Evolutionary conservation across 345 rosid genomes (phyloP), one percentile per base, ranked within the genome.

Genomic region (Linum usitatissimum): DNA sequence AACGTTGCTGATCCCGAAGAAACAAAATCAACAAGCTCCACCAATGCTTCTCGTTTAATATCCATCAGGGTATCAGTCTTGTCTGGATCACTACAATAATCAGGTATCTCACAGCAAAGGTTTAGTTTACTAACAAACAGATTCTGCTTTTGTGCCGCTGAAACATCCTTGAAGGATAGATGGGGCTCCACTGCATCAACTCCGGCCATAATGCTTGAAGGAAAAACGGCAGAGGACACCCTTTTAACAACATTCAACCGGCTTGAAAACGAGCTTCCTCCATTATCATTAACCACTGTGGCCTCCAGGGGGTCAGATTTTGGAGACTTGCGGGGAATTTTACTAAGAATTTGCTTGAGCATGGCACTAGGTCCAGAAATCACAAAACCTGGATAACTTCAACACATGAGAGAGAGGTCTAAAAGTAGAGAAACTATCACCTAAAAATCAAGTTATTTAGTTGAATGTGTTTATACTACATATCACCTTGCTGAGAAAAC

Each of bases 141-240:
- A 76, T 68, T 79, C 78, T 81, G 95, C 76, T 79, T 84, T 73
- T 87, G 95, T 2, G 74, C 65, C 69, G 76, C 81, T 64, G 88
- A 81, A 23, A 59, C 28, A 23, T 84, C 88, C 75, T 87, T 87
- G 73, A 87, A 87, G 42, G 95, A 83, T 39, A 81, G 70, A 64
- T 78, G 79, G 3, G 90, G 88, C 61, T 87, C 94, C 54, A 87
- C 90, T 1, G 90, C 87, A 74, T 84, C 94, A 66, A 70, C 70
- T 66, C 88, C 94, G 28, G 84, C 79, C 78, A 80, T 84, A 49
- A 83, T 78, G 79, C 92, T 83, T 53, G 86, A 60, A 15, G 95
- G 95, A 72, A 87, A 87, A 63, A 87, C 95, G 53, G 86, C 90
- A 39, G 95, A 83, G 30, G 95, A 87, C 5, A 84, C 95, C 66